Evolutionary conservation across 129 eudicot genomes (phyloP).

Genomic region (Calendula officinalis): DNA sequence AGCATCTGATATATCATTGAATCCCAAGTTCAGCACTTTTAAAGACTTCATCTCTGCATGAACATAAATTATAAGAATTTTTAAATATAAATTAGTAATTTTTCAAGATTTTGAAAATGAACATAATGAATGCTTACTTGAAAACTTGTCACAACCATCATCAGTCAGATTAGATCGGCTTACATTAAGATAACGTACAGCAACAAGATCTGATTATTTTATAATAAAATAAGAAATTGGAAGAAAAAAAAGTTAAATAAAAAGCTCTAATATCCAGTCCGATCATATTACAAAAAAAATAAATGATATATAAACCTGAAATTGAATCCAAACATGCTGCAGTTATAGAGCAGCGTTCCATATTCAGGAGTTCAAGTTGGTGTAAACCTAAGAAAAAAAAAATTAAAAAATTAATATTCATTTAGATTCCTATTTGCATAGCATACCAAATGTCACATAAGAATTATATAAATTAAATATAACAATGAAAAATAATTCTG

Average conservation of each 20-base stretch:
- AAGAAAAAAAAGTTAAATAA: background rate
- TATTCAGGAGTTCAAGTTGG: constrained; percentile 71
- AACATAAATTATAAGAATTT: background rate
- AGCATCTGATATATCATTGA: constrained; percentile 80
- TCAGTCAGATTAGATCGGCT: constrained; percentile 81
- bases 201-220: constrained; percentile 54
- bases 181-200: constrained; percentile 66
- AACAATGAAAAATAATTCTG: background rate
- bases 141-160: constrained; percentile 72
- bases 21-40: constrained; percentile 86
- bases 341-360: constrained; percentile 92
- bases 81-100: background rate
- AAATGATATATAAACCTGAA: constrained; percentile 46
- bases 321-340: constrained; percentile 86
- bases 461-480: background rate
- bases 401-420: too few relatives aligned
- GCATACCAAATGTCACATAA: background rate
- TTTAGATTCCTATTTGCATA: background rate
- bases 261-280: background rate
- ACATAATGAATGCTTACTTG: constrained; percentile 42
- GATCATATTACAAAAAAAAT: background rate
- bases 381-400: constrained; percentile 49
- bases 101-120: background rate
- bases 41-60: constrained; percentile 56
- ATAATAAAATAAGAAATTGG: too few relatives aligned